Base-by-base conservation (phyloP, 2,329 filamentous ascomycete genomes). In the Aureobasidium namibiae region DNA sequence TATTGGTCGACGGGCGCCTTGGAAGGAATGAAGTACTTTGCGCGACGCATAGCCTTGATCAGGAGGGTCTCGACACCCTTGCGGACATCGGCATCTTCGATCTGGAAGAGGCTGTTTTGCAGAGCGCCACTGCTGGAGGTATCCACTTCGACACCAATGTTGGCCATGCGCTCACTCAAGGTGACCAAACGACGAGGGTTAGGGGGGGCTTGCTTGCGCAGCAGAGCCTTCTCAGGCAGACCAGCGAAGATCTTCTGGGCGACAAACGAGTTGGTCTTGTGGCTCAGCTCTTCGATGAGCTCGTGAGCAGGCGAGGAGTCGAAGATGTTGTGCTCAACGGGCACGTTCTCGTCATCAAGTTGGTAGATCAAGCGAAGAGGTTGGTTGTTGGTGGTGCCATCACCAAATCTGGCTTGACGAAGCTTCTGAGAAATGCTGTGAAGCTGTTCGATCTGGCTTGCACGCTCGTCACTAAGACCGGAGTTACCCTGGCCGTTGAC, bases 11-110 rank as follows among this genome's bases (percentile, higher is more conserved):
- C 86, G 42, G 83, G 76, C 34, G 88, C 84, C 78, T 90, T 95
- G 69, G 89, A 85, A 58, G 88, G 82, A 66, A 97, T 87, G 69
- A 86, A 95, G 78, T 99, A 99, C 75, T 96, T 97, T 69, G 92
- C 94, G 63, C 92, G 89, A 68, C 89, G 88, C 91, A 97, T 96
- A 38, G 91, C 87, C 79, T 99, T 99, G 73, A 96, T 81, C 34
- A 97, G 80, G 31, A 97, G 78, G 2, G 92, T 96, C 80, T 99
- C 94, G 89, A 99, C 96, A 63, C 94, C 94, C 84, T 95, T 96
- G 68, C 94, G 89, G 63, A 96, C 80, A 65, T 95, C 90, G 36
- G 83, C 75, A 72, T 99, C 91, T 48, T 95, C 86, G 42, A 99
- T 85, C 74, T 90, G 89, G 82, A 96, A 97, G 49, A 99, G 79